Evolutionary conservation across 352 stramenopile species (phyloP), one percentile per base, ranked within the genome.

Genomic region (Phytophthora rubi): DNA sequence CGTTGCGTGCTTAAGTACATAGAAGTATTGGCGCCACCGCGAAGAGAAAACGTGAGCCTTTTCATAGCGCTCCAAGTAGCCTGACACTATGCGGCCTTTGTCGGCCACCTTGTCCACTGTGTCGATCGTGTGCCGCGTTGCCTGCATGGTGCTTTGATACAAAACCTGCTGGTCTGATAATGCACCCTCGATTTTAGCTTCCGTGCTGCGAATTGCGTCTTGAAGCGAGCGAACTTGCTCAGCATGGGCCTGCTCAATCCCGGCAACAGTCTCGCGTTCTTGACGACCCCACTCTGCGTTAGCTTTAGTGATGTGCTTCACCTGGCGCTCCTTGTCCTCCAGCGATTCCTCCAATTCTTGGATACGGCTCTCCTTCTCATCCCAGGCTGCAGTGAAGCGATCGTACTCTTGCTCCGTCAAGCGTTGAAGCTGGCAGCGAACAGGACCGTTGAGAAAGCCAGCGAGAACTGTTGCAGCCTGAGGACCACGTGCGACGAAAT

Each of bases 21-120:
- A 93, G 35, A 82, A 93, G 63, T 91, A 93, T 75, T 93, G 86
- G 18, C 83, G 83, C 86, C 86, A 93, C 51, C 82, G 83, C 59
- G 86, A 89, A 35, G 81, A 86, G 59, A 93, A 93, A 49, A 91
- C 53, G 57, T 83, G 82, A 5, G 82, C 83, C 54, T 91, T 93
- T 52, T 93, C 86, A 55, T 89, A 93, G 10, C 86, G 82, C 57
- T 93, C 85, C 45, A 93, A 61, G 64, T 93, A 93, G 15, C 86
- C 86, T 13, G 81, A 82, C 15, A 86, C 86, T 42, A 90, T 65
- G 18, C 86, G 83, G 48, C 83, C 87, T 56, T 91, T 88, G 32
- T 82, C 81, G 2, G 81, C 71, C 12, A 93, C 82, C 48, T 88
- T 78, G 60, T 91, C 86, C 42, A 91, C 89, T 49, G 86, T 92